phyloP scores from a whole-genome alignment of 805 yeast species.

The Metschnikowia lochheadii region DNA sequence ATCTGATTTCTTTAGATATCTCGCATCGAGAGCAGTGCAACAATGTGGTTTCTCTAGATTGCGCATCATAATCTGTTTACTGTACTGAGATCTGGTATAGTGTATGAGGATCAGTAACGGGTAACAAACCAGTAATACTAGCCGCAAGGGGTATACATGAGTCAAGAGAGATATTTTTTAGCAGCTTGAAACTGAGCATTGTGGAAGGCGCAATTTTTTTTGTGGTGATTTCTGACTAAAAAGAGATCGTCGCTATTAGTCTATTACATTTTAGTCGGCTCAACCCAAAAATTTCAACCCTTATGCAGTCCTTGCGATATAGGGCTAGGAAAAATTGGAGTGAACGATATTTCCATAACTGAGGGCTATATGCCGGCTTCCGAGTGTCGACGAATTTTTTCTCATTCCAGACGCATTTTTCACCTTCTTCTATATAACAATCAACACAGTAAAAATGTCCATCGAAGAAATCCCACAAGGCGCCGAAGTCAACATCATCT shows the following conservation, averaged over 20 bases:
- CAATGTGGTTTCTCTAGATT: too few species aligned
- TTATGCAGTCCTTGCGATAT: neutral
- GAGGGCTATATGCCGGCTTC: neutral
- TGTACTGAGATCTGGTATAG: too few species aligned
- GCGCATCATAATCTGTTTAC: too few species aligned
- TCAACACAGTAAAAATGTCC: conserved; percentile 29
- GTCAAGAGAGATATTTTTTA: too few species aligned
- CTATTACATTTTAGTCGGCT: neutral
- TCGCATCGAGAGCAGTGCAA: too few species aligned
- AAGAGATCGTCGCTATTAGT: neutral
- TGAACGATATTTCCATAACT: neutral
- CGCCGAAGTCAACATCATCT: conserved; percentile 73
- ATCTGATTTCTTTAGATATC: too few species aligned
- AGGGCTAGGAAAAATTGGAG: neutral
- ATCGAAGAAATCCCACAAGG: conserved; percentile 72
- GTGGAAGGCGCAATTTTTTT: too few species aligned
- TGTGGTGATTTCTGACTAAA: too few species aligned
- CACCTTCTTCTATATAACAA: neutral
- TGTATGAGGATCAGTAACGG: too few species aligned
- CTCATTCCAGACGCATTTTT: neutral
- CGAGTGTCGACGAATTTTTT: conserved; percentile 1
- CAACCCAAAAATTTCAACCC: neutral
- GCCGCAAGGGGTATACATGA: too few species aligned
- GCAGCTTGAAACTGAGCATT: too few species aligned
- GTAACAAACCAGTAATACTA: too few species aligned